Evolutionary conservation across 2,329 filamentous ascomycete genomes (phyloP).

Genomic region (Ophiostoma tasmaniense): DNA sequence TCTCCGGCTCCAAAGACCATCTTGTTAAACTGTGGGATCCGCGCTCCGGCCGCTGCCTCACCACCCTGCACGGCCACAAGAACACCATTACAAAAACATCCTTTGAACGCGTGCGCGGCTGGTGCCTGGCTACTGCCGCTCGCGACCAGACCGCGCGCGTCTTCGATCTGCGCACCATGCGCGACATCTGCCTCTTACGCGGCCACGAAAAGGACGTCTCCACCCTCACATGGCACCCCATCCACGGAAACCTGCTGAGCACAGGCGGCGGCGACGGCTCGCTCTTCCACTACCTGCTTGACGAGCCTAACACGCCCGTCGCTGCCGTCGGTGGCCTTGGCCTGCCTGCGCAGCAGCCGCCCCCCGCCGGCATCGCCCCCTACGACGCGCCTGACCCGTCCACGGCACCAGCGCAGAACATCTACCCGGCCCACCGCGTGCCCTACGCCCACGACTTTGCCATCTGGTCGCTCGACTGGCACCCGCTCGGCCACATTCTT

Average conservation of each 20-base stretch:
- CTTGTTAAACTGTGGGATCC: conserved; percentile 97
- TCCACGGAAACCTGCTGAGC: conserved; percentile 80
- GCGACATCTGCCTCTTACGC: conserved; percentile 85
- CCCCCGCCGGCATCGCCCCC: conserved; percentile 57
- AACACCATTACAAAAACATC: conserved; percentile 90
- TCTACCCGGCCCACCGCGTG: conserved; percentile 81
- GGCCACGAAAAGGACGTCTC: conserved; percentile 96
- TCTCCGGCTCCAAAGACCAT: conserved; percentile 96
- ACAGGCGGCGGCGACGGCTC: conserved; percentile 87
- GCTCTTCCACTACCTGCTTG: conserved; percentile 87
- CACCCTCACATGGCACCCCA: conserved; percentile 85
- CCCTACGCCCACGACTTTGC: conserved; percentile 87
- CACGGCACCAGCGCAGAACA: conserved; percentile 76
- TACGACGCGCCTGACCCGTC: conserved; percentile 77
- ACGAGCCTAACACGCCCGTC: conserved; percentile 79
- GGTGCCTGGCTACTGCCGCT: conserved; percentile 83
- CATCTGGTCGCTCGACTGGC: conserved; percentile 98
- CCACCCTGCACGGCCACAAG: conserved; percentile 92
- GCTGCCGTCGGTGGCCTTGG: conserved; percentile 41
- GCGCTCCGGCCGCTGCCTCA: conserved; percentile 79
- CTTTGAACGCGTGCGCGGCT: conserved; percentile 78
- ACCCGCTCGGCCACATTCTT: conserved; percentile 89
- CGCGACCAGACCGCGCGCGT: conserved; percentile 87
- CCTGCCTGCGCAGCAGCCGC: conserved; percentile 39
- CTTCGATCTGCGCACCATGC: conserved; percentile 97